Conservation (phyloP, 2,329 filamentous ascomycete genomes). For the Trichophyton benhamiae region DNA sequence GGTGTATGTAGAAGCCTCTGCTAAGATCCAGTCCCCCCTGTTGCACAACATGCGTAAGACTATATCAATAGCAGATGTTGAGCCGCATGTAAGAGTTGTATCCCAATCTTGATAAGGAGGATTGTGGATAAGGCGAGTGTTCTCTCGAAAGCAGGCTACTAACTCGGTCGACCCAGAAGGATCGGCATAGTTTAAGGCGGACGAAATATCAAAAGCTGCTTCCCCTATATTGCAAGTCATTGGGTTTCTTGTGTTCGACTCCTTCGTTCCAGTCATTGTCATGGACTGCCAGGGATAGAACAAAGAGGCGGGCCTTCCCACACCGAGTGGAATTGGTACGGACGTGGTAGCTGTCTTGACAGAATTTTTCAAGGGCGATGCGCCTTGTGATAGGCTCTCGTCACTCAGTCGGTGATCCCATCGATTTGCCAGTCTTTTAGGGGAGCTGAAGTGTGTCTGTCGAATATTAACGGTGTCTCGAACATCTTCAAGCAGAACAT, state of each 20-base stretch:
- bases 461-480: neutral
- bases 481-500: neutral
- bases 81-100: slow-evolving; percentile 19
- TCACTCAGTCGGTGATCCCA: neutral
- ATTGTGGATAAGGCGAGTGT: slow-evolving; percentile 20
- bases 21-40: slow-evolving; percentile 16
- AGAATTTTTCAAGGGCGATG: neutral
- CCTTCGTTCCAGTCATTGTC: slow-evolving; percentile 1
- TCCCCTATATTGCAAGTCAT: neutral
- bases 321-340: neutral
- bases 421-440: neutral
- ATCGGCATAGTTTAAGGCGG: slow-evolving; percentile 17
- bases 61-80: slow-evolving; percentile 22
- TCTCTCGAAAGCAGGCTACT: slow-evolving; percentile 20
- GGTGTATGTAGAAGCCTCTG: slow-evolving; percentile 21
- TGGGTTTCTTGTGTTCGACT: neutral
- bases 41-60: slow-evolving; percentile 20
- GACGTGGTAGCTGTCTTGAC: neutral
- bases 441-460: neutral
- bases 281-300: slow-evolving; percentile 2
- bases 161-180: slow-evolving; percentile 18
- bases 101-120: slow-evolving; percentile 24
- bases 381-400: neutral
- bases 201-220: slow-evolving; percentile 5
- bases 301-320: neutral